Percentiles rank a stretch among this genome's conserved stretches.
These are phyloP conservation scores for Yamadazyma mexicana DNA, from an alignment of 1,139 yeast species.

Conservation along the genomic window DNA sequence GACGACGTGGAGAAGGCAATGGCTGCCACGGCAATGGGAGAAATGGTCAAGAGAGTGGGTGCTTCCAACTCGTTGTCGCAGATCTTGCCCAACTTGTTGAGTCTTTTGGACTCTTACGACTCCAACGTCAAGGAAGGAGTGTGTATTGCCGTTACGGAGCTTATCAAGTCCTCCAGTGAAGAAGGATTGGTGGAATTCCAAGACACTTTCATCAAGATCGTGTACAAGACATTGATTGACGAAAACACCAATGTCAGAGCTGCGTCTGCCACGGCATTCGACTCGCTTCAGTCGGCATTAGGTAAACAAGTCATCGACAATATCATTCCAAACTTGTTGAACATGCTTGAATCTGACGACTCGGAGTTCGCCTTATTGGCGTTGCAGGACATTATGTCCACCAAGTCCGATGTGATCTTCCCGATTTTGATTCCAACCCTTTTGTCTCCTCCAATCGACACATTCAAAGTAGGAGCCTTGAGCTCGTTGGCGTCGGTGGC, in stretches of 20 bases:
- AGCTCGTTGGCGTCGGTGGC: conserved; percentile 92
- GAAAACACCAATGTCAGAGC: conserved; percentile 72
- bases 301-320: conserved; percentile 89
- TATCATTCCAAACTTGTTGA: conserved; percentile 79
- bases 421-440: conserved; percentile 89
- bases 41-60: conserved; percentile 93
- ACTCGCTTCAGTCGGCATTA: conserved; percentile 73
- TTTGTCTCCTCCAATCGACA: conserved; percentile 77
- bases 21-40: conserved; percentile 94
- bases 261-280: conserved; percentile 91
- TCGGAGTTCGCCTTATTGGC: conserved; percentile 79
- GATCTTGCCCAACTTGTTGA: conserved; percentile 80
- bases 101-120: conserved; percentile 63
- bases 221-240: conserved; percentile 80
- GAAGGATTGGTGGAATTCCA: conserved; percentile 68
- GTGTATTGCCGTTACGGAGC: conserved; percentile 87
- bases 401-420: conserved; percentile 88
- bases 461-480: conserved; percentile 81
- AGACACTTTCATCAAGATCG: conserved; percentile 67
- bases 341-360: conserved; percentile 63
- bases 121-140: conserved; percentile 89
- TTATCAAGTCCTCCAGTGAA: conserved; percentile 70
- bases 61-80: conserved; percentile 75
- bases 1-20: conserved; percentile 79
- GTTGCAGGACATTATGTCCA: conserved; percentile 87